These are phyloP conservation scores for Polytolypa hystricis DNA, from an alignment of 2,329 filamentous ascomycete genomes.

Conservation along the genomic window DNA sequence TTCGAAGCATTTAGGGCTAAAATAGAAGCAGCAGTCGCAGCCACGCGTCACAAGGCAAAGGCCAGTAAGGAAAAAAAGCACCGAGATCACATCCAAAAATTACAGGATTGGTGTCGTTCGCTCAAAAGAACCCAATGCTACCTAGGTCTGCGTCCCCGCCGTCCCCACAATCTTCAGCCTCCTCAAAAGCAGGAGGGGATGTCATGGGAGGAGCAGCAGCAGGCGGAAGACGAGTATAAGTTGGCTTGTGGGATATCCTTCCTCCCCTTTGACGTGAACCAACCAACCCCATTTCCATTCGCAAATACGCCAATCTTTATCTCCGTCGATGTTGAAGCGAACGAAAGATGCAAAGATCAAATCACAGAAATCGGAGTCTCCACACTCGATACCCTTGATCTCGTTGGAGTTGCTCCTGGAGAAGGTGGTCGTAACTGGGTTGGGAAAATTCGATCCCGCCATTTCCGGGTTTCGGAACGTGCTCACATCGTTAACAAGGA, in stretches of 20 bases:
- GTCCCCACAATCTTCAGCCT: slow-evolving; percentile 11
- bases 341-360: slow-evolving; percentile 52
- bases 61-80: slow-evolving; percentile 39
- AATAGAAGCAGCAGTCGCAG: slow-evolving; percentile 42
- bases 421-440: slow-evolving; percentile 55
- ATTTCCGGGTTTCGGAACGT: slow-evolving; percentile 67
- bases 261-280: slow-evolving; percentile 33
- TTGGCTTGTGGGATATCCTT: slow-evolving; percentile 17
- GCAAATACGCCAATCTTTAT: slow-evolving; percentile 58
- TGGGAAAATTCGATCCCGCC: slow-evolving; percentile 53
- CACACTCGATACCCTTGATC: slow-evolving; percentile 58
- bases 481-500: slow-evolving; percentile 52
- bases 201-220: slow-evolving; percentile 17
- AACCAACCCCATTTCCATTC: slow-evolving; percentile 36
- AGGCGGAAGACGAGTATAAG: slow-evolving; percentile 16
- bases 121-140: slow-evolving; percentile 58
- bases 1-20: slow-evolving; percentile 42
- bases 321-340: slow-evolving; percentile 71
- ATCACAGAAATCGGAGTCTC: slow-evolving; percentile 83
- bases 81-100: slow-evolving; percentile 38
- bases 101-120: slow-evolving; percentile 43
- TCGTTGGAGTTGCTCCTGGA: slow-evolving; percentile 49
- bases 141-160: slow-evolving; percentile 51
- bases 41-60: slow-evolving; percentile 41
- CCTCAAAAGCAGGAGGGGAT: slow-evolving; percentile 11